These are phyloP conservation scores for Beta macrorhiza DNA, from an alignment of 179 eudicot species.

Conservation along the genomic window DNA sequence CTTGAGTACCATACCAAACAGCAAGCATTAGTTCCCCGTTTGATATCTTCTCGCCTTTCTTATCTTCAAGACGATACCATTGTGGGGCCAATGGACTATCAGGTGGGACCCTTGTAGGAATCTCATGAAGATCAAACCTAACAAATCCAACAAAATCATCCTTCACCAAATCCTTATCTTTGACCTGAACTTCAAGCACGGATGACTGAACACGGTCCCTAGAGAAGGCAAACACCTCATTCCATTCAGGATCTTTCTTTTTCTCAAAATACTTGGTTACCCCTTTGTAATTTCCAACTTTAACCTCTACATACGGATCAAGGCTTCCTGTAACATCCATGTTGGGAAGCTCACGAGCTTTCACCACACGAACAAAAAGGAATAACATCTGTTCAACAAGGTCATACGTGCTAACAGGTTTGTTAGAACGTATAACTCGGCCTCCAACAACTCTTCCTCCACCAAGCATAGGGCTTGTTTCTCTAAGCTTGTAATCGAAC, in stretches of 20 bases:
- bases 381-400: conserved; percentile 82
- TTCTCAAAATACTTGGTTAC: conserved; percentile 60
- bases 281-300: conserved; percentile 83
- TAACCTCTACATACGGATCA: conserved; percentile 86
- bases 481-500: conserved; percentile 53
- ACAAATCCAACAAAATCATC: conserved; percentile 74
- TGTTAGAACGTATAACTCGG: conserved; percentile 50
- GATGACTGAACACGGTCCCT: conserved; percentile 67
- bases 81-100: conserved; percentile 91
- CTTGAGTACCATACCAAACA: conserved; percentile 90
- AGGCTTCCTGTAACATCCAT: conserved; percentile 76
- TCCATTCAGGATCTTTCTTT: conserved; percentile 74
- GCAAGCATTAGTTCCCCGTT: conserved; percentile 81
- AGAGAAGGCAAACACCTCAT: conserved; percentile 76
- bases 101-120: conserved; percentile 81
- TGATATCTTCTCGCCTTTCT: conserved; percentile 47
- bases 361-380: conserved; percentile 77
- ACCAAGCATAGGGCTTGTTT: conserved; percentile 74
- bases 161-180: conserved; percentile 73
- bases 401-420: conserved; percentile 59
- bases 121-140: conserved; percentile 58
- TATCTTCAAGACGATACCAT: conserved; percentile 76
- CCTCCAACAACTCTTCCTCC: conserved; percentile 78
- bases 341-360: conserved; percentile 69
- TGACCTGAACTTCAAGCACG: conserved; percentile 54